Evolutionary conservation across 1,284 basidiomycete species (phyloP).

Genomic region (Lentinula novae-zelandiae): DNA sequence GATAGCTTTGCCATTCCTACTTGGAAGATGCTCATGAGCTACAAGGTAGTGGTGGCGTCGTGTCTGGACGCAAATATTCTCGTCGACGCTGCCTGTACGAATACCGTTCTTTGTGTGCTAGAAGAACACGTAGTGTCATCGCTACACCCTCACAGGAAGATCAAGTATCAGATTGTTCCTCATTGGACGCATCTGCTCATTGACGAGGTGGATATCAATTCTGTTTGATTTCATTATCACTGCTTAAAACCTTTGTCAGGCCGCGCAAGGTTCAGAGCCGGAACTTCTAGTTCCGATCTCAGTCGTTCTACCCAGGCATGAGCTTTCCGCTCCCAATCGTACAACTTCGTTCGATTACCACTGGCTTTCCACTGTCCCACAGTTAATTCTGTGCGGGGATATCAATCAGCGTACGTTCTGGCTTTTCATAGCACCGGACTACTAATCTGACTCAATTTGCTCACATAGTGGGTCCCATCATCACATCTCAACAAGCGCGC

Average conservation of each 20-base stretch:
- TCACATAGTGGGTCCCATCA: slow-evolving; percentile 37
- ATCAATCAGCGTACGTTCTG: slow-evolving; percentile 34
- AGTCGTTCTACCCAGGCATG: slow-evolving; percentile 28
- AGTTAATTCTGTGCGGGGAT: slow-evolving; percentile 44
- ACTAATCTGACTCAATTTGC: neutral
- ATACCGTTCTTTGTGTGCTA: slow-evolving; percentile 31
- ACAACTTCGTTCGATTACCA: slow-evolving; percentile 8
- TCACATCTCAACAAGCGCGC: slow-evolving; percentile 37
- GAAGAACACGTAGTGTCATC: slow-evolving; percentile 31
- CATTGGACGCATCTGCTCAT: slow-evolving; percentile 48
- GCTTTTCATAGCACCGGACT: neutral
- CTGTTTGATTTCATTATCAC: neutral
- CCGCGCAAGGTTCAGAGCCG: slow-evolving; percentile 45
- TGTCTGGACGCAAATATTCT: slow-evolving; percentile 41
- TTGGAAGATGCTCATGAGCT: slow-evolving; percentile 38
- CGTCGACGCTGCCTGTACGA: slow-evolving; percentile 38
- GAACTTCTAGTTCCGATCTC: slow-evolving; percentile 43
- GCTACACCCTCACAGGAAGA: slow-evolving; percentile 31
- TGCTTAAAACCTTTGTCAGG: slow-evolving; percentile 23
- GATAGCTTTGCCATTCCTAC: slow-evolving; percentile 39
- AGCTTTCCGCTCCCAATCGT: neutral
- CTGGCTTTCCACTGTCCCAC: slow-evolving; percentile 27
- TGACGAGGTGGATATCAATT: slow-evolving; percentile 32
- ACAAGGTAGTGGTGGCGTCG: slow-evolving; percentile 38
- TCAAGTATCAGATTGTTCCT: slow-evolving; percentile 28